Evolutionary conservation across 2,329 filamentous ascomycete species (phyloP).

Genomic region (Tolypocladium paradoxum): DNA sequence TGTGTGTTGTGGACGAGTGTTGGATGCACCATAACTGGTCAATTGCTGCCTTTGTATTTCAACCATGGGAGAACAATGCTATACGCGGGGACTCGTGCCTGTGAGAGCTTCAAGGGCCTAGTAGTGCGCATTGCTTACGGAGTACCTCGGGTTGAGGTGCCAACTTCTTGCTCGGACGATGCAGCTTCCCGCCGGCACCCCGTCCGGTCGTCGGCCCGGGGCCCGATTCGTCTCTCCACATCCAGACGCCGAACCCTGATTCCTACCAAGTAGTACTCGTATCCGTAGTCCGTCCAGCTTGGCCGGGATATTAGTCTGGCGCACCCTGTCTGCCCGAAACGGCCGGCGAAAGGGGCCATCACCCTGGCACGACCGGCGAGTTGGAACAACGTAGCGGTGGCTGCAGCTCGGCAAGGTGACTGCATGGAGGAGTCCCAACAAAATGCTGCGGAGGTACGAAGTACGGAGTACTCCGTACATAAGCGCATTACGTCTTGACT

Average conservation of each 20-base stretch:
- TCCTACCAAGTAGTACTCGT: too few species aligned
- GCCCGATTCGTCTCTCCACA: background rate
- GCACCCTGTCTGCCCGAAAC: background rate
- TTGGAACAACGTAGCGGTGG: background rate
- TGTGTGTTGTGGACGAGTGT: background rate
- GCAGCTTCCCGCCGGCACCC: background rate
- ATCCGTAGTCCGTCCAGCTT: too few species aligned
- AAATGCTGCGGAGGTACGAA: too few species aligned
- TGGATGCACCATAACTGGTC: background rate
- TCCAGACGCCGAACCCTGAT: background rate
- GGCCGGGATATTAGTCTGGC: background rate
- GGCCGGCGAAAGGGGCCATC: background rate
- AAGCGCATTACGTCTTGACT: slow-evolving; percentile 16
- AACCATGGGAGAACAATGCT: background rate
- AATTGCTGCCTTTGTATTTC: background rate
- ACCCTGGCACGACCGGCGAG: background rate
- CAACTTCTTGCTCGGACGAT: too few species aligned
- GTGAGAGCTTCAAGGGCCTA: background rate
- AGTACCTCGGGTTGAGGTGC: too few species aligned
- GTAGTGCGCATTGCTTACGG: too few species aligned
- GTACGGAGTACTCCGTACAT: too few species aligned
- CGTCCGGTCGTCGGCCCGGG: background rate
- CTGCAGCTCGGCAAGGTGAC: background rate
- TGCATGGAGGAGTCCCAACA: too few species aligned
- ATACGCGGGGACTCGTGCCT: too few species aligned